These are phyloP conservation scores for Skeletonema potamos DNA, from an alignment of 108 stramenopile genomes.

Conservation along the genomic window DNA sequence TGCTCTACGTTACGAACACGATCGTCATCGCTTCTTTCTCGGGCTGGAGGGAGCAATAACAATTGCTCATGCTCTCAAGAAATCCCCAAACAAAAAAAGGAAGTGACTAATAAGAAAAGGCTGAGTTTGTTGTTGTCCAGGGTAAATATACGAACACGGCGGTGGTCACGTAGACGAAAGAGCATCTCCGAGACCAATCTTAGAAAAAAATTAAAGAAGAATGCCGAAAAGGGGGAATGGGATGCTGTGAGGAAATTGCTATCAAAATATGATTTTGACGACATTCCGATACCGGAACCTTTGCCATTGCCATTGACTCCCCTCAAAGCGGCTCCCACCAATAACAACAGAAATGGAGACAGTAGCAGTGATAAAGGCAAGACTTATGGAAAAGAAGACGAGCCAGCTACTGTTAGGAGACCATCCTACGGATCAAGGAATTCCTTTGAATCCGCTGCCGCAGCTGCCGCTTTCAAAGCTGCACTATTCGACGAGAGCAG, in stretches of 20 bases:
- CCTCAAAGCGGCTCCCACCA: no score
- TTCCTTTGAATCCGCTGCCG: conserved; percentile 21
- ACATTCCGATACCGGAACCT: conserved; percentile 2
- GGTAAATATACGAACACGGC: neutral
- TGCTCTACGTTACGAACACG: neutral
- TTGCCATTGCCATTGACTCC: no score
- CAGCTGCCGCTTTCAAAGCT: conserved; percentile 19
- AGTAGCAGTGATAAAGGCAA: no score
- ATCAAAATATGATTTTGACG: conserved; percentile 17
- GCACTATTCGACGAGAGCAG: conserved; percentile 4
- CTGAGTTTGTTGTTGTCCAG: neutral
- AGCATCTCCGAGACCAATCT: conserved; percentile 22
- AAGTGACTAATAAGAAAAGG: neutral
- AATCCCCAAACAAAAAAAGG: neutral
- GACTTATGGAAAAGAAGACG: no score
- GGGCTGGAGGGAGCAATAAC: neutral
- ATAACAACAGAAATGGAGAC: no score
- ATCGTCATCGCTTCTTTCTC: neutral
- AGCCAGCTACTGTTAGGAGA: conserved; percentile 1
- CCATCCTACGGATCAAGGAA: conserved; percentile 30
- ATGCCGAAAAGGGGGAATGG: conserved; percentile 26
- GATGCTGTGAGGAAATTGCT: conserved; percentile 12
- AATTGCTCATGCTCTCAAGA: neutral
- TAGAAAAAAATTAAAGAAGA: conserved; percentile 20
- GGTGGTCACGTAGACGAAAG: neutral